These are phyloP conservation scores for Fusarium algeriense DNA, from an alignment of 2,329 filamentous ascomycete genomes.

Conservation along the genomic window DNA sequence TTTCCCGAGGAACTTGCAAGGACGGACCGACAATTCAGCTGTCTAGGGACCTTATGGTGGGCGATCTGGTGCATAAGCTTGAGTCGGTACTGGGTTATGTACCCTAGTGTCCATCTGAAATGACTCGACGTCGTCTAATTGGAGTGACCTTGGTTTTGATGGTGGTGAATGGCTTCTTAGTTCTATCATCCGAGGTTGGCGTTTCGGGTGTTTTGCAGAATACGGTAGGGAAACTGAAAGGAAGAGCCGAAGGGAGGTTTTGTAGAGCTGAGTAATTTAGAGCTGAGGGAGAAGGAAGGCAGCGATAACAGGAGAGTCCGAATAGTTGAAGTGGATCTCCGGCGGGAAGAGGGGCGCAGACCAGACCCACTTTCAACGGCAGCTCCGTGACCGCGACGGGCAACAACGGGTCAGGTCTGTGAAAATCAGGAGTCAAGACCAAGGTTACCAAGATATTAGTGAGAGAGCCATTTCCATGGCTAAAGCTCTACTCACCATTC, in stretches of 20 bases:
- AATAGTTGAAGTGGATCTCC: conserved; percentile 7
- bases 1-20: conserved; percentile 13
- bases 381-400: conserved; percentile 38
- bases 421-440: neutral
- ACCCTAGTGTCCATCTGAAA: conserved; percentile 13
- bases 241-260: conserved; percentile 14
- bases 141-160: conserved; percentile 3
- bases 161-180: neutral
- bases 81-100: conserved; percentile 22
- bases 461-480: neutral
- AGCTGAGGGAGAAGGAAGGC: neutral
- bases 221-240: conserved; percentile 10
- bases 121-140: conserved; percentile 32
- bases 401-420: conserved; percentile 32
- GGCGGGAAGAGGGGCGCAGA: conserved; percentile 29
- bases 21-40: conserved; percentile 41
- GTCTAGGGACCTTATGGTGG: conserved; percentile 19
- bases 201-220: conserved; percentile 20
- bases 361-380: conserved; percentile 32
- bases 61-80: conserved; percentile 34
- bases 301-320: conserved; percentile 20
- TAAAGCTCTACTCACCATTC: neutral
- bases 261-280: conserved; percentile 1
- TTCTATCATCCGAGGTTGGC: neutral
- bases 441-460: conserved; percentile 5